Evolutionary conservation across 2,329 filamentous ascomycete genomes (phyloP).

Genomic region (Cordyceps sp.): DNA sequence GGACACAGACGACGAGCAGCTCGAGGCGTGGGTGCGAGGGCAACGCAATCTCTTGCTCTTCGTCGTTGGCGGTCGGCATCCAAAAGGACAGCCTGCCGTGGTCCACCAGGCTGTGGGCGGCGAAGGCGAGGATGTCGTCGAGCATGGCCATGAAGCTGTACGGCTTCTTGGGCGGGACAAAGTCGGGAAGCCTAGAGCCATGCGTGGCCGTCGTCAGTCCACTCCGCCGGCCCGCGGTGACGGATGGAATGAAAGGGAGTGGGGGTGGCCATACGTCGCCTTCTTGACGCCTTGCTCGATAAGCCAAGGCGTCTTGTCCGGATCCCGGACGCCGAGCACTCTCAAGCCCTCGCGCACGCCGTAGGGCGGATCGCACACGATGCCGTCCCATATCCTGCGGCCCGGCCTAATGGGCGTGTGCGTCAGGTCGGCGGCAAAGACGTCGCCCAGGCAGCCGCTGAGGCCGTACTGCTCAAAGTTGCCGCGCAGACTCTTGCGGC

Average conservation of each 20-base stretch:
- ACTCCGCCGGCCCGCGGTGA: too few relatives aligned
- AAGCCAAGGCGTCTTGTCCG: slow-evolving; percentile 39
- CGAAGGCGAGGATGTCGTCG: slow-evolving; percentile 76
- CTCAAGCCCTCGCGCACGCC: slow-evolving; percentile 83
- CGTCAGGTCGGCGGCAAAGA: slow-evolving; percentile 74
- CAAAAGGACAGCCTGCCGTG: slow-evolving; percentile 76
- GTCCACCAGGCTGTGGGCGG: slow-evolving; percentile 58
- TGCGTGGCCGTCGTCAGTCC: too few relatives aligned
- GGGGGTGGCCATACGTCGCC: slow-evolving; percentile 54
- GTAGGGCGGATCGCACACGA: slow-evolving; percentile 91
- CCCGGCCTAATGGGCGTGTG: slow-evolving; percentile 56
- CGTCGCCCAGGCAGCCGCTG: slow-evolving; percentile 49
- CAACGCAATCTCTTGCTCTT: slow-evolving; percentile 58
- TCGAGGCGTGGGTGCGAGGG: slow-evolving; percentile 63
- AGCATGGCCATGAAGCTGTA: slow-evolving; percentile 88
- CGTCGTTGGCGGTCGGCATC: slow-evolving; percentile 84
- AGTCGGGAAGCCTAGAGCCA: slow-evolving; percentile 36
- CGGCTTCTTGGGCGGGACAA: slow-evolving; percentile 74
- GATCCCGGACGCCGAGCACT: slow-evolving; percentile 65
- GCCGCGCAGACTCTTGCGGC: slow-evolving; percentile 31
- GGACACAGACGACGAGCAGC: slow-evolving; percentile 60
- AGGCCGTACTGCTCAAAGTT: slow-evolving; percentile 81
- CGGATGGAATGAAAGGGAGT: too few relatives aligned
- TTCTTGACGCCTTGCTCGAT: slow-evolving; percentile 53
- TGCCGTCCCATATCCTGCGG: slow-evolving; percentile 61